Conservation (phyloP, 1,139 yeast species). For the Hyphopichia wangnamkhiaoensis region DNA sequence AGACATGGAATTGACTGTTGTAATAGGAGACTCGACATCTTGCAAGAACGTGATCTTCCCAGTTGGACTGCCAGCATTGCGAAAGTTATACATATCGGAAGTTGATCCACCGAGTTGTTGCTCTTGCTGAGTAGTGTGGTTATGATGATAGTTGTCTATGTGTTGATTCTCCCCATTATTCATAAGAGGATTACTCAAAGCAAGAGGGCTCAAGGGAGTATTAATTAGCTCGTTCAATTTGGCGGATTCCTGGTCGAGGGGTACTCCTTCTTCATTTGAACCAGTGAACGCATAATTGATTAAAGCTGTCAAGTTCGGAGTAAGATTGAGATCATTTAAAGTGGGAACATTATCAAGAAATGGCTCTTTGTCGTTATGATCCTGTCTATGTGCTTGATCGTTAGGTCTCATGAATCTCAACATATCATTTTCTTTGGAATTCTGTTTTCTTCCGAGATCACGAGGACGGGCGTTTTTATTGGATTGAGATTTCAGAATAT, state of each 20-base stretch:
- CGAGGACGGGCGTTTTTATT: no score
- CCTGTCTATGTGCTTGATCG: neutral
- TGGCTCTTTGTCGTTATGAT: neutral
- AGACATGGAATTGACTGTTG: constrained; percentile 5
- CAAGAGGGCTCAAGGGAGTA: constrained; percentile 34
- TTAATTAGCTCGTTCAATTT: constrained; percentile 15
- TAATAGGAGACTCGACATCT: constrained; percentile 5
- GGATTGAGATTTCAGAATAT: no score
- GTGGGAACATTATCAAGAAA: neutral
- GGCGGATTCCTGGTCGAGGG: constrained; percentile 6
- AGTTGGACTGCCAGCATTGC: neutral
- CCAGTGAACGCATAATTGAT: constrained; percentile 45
- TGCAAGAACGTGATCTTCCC: constrained; percentile 4
- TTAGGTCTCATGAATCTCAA: neutral
- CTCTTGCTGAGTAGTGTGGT: neutral
- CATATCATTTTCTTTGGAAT: neutral
- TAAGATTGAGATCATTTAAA: constrained; percentile 21
- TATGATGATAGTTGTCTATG: neutral
- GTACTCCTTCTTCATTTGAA: constrained; percentile 27
- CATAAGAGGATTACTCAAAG: neutral
- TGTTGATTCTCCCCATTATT: neutral
- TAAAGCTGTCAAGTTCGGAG: constrained; percentile 49
- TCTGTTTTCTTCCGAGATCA: neutral
- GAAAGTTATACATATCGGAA: no score
- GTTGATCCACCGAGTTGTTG: no score